Evolutionary conservation across 2,329 filamentous ascomycete genomes (phyloP), one percentile per base, ranked within the genome.

Genomic region (Fusarium humuli): DNA sequence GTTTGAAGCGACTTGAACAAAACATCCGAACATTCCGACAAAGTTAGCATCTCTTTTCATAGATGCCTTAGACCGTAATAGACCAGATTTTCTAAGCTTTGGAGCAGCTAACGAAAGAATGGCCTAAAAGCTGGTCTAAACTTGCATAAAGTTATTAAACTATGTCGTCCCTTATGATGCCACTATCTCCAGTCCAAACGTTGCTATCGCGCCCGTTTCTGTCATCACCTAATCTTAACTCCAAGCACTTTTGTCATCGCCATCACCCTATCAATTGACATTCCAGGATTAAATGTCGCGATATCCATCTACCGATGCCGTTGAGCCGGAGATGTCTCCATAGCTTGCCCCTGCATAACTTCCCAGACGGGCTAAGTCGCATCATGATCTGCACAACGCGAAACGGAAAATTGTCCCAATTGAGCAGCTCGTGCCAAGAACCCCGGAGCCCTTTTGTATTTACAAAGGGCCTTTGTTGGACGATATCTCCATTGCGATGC

Each of bases 341-440:
- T 62, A 22, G 11, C 13, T 3, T 22, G 27, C 56, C 56, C 62
- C 64, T 67, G 45, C 44, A 52, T 32, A 41, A 49, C 44, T 66
- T 46, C 63, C 55, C 27, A 29, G 47, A 57, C 8, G 18, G 63
- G 42, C 29, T 23, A 56, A 47, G 47, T 42, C 27, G 13, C 48
- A 32, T 50, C 49, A 57, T 62, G 64, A 67, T 56, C 56, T 62
- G 49, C 62, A 41, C 9, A 29, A 55, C 40, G 23, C 53, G 20
- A 41, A 49, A 44, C 62, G 64, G 62, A 30, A 46, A 48, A 48
- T 41, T 25, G 32, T 23, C 64, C 64, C 29, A 67, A 67, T 67
- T 4, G 23, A 67, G 64, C 41, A 67, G 64, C 23, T 67, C 45
- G 29, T 34, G 62, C 62, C 56, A 67, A 62, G 62, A 50, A 57